A percentile compares a stretch with the other conserved stretches of the same genome.
Evolutionary conservation across 75 land plant species (phyloP).

Genomic region (Cunninghamia lanceolata): DNA sequence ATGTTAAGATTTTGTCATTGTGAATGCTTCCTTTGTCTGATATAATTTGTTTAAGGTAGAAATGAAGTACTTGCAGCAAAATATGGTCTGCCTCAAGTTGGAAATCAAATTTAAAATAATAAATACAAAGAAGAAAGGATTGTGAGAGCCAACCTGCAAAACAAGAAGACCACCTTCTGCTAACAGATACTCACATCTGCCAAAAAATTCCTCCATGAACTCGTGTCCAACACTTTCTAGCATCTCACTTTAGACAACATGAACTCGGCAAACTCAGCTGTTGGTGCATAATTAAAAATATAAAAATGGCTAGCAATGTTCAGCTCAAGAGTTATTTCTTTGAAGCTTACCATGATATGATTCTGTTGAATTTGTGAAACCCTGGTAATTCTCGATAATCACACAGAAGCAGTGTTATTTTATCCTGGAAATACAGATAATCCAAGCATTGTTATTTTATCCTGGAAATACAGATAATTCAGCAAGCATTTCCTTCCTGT

Average conservation of each 20-base stretch:
- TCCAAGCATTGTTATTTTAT: constrained; percentile 51
- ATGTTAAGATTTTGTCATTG: neutral
- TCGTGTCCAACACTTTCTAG: constrained; percentile 59
- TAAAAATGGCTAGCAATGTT: neutral
- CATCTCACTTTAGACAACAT: constrained; percentile 38
- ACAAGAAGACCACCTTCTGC: constrained; percentile 51
- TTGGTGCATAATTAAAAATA: neutral
- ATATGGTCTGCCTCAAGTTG: neutral
- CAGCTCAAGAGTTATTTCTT: neutral
- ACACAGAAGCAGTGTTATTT: constrained; percentile 63
- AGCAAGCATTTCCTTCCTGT: neutral
- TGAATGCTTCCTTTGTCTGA: neutral
- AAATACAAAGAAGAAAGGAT: neutral
- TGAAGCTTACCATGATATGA: constrained; percentile 41
- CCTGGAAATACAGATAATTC: constrained; percentile 35
- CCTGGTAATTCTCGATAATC: constrained; percentile 67
- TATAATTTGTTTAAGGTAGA: neutral
- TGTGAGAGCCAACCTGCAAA: constrained; percentile 32
- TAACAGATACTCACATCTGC: constrained; percentile 39
- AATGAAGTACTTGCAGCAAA: constrained; percentile 4
- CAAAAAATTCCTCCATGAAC: constrained; percentile 42
- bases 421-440: constrained; percentile 47
- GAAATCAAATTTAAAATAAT: neutral
- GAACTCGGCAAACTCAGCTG: neutral
- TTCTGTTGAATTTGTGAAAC: constrained; percentile 42